Conservation (phyloP, 805 yeast genomes). For the Candida anglica region DNA sequence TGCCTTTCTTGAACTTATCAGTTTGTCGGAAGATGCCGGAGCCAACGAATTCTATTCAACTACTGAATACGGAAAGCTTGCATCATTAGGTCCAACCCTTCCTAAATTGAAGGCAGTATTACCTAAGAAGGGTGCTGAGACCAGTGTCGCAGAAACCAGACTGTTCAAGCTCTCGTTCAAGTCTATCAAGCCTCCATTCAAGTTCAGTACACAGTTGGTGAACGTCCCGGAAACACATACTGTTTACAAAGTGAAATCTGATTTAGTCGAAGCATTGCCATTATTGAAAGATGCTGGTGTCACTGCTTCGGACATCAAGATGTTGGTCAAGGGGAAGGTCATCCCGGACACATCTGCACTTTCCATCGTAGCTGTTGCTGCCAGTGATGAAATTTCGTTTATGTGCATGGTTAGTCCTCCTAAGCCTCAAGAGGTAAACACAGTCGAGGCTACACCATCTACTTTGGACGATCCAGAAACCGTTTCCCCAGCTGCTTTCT, state of each 20-base stretch:
- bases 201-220: slow-evolving; percentile 39
- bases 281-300: slow-evolving; percentile 24
- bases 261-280: slow-evolving; percentile 25
- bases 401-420: slow-evolving; percentile 42
- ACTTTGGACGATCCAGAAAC: slow-evolving; percentile 1
- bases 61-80: slow-evolving; percentile 22
- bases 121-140: slow-evolving; percentile 21
- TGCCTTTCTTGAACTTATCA: slow-evolving; percentile 46
- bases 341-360: slow-evolving; percentile 47
- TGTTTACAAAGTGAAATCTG: slow-evolving; percentile 35
- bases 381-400: slow-evolving; percentile 26
- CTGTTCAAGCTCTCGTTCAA: slow-evolving; percentile 41
- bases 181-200: slow-evolving; percentile 68
- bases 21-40: slow-evolving; percentile 37
- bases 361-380: slow-evolving; percentile 15
- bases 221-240: slow-evolving; percentile 22
- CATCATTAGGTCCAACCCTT: slow-evolving; percentile 43
- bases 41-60: slow-evolving; percentile 29
- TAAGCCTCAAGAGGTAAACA: slow-evolving; percentile 2
- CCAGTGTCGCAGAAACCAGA: slow-evolving; percentile 2
- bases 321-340: slow-evolving; percentile 61
- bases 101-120: slow-evolving; percentile 40
- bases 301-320: slow-evolving; percentile 40
- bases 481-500: neutral
- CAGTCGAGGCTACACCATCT: slow-evolving; percentile 1